Evolutionary conservation across 75 land plant species (phyloP).

Genomic region (Ceratopteris richardii): DNA sequence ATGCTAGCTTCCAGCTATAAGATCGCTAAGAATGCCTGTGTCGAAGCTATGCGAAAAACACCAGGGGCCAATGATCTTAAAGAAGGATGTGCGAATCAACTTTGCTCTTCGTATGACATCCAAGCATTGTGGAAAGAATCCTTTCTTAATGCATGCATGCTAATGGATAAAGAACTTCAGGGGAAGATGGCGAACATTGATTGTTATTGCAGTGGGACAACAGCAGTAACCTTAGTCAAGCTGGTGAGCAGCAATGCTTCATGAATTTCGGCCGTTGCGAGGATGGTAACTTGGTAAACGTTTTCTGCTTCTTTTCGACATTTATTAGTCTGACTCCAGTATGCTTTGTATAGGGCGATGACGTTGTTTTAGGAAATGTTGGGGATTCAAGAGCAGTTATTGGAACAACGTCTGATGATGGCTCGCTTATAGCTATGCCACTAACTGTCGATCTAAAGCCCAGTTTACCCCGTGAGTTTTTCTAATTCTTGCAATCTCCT

Average conservation of each 20-base stretch:
- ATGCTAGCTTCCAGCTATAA: constrained; percentile 31
- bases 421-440: constrained; percentile 53
- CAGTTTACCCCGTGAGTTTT: constrained; percentile 61
- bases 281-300: too few species aligned
- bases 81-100: too few species aligned
- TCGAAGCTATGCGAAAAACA: too few species aligned
- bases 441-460: constrained; percentile 91
- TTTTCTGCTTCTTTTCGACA: background rate
- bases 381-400: constrained; percentile 89
- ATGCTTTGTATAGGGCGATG: constrained; percentile 50
- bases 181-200: constrained; percentile 36
- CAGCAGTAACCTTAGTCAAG: constrained; percentile 67
- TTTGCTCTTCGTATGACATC: too few species aligned
- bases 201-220: constrained; percentile 78
- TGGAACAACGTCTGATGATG: constrained; percentile 58
- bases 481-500: too few species aligned
- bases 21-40: background rate
- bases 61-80: too few species aligned
- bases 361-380: constrained; percentile 85
- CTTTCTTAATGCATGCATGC: constrained; percentile 50
- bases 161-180: constrained; percentile 60
- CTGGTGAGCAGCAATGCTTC: constrained; percentile 29
- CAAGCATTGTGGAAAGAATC: constrained; percentile 33
- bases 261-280: background rate
- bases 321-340: too few species aligned